Percentiles rank a stretch among this genome's conserved stretches.
Conservation (phyloP, 441 rosid species). For the Isatis lusitanica region DNA sequence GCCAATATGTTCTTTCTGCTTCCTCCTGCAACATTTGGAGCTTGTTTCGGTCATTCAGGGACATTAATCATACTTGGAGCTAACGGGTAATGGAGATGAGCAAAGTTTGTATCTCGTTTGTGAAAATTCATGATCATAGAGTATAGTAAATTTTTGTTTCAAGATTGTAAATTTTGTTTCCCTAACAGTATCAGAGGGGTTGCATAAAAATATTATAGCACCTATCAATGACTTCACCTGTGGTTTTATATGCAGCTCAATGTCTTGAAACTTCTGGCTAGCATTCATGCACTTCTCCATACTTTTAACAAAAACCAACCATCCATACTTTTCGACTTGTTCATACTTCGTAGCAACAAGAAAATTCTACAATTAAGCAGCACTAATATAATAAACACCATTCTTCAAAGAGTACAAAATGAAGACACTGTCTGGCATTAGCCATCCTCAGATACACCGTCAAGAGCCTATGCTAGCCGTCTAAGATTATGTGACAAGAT, state of each 20-base stretch:
- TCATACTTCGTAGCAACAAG: neutral
- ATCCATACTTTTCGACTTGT: neutral
- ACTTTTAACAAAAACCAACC: neutral
- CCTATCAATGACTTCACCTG: neutral
- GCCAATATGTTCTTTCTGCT: neutral
- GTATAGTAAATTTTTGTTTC: conserved; percentile 20
- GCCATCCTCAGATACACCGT: conserved; percentile 8
- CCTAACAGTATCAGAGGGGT: conserved; percentile 1
- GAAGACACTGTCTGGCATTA: neutral
- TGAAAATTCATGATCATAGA: conserved; percentile 29
- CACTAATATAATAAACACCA: neutral
- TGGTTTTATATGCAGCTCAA: neutral
- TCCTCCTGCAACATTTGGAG: conserved; percentile 22
- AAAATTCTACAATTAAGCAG: conserved; percentile 9
- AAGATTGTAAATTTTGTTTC: conserved; percentile 26
- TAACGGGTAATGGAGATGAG: conserved; percentile 20
- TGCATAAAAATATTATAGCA: neutral
- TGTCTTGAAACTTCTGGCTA: conserved; percentile 1
- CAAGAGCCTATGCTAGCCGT: neutral
- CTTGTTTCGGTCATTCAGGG: conserved; percentile 16
- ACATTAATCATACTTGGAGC: conserved; percentile 14
- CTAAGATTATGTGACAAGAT: conserved; percentile 7
- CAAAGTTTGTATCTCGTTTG: conserved; percentile 27
- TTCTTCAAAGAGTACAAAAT: conserved; percentile 11
- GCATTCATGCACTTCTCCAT: conserved; percentile 1